Percentiles rank a stretch among this genome's conserved stretches.
These are phyloP conservation scores for Lotus japonicus DNA, from an alignment of 306 rosid species.

Conservation along the genomic window DNA sequence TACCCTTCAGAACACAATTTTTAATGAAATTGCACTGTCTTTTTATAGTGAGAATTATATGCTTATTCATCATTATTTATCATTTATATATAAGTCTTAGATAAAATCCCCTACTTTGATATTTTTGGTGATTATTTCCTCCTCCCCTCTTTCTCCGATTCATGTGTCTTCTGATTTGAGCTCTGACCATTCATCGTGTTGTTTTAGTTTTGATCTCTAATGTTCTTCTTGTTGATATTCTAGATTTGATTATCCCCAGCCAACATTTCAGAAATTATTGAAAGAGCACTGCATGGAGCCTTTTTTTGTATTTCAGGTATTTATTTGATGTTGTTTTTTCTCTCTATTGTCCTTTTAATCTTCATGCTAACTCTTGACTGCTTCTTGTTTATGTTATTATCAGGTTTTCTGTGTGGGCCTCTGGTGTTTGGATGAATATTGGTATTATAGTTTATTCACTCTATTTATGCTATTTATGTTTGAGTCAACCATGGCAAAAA, in stretches of 20 bases:
- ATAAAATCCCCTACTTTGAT: not conserved
- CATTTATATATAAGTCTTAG: not conserved
- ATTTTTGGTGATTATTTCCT: not conserved
- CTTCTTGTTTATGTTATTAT: constrained; percentile 5
- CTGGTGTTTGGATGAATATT: constrained; percentile 98
- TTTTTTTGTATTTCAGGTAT: constrained; percentile 95
- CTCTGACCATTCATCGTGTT: constrained; percentile 5
- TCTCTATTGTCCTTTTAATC: not conserved
- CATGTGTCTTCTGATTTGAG: not conserved
- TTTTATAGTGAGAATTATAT: not conserved
- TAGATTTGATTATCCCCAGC: constrained; percentile 97
- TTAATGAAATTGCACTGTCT: not conserved
- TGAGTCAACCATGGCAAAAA: constrained; percentile 99
- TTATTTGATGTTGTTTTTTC: constrained; percentile 3
- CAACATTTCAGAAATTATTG: constrained; percentile 93
- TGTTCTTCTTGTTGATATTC: constrained; percentile 29
- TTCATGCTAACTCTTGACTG: constrained; percentile 16
- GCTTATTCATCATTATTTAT: not conserved
- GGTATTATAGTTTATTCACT: constrained; percentile 98
- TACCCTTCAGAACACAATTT: not conserved
- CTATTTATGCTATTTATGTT: constrained; percentile 95
- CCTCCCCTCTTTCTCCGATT: not conserved
- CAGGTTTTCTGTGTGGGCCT: constrained; percentile 99
- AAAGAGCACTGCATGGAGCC: constrained; percentile 98
- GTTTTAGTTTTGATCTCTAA: constrained; percentile 17